These are phyloP conservation scores for Hibiscus tridactylites DNA, from an alignment of 345 rosid species.

Conservation along the genomic window DNA sequence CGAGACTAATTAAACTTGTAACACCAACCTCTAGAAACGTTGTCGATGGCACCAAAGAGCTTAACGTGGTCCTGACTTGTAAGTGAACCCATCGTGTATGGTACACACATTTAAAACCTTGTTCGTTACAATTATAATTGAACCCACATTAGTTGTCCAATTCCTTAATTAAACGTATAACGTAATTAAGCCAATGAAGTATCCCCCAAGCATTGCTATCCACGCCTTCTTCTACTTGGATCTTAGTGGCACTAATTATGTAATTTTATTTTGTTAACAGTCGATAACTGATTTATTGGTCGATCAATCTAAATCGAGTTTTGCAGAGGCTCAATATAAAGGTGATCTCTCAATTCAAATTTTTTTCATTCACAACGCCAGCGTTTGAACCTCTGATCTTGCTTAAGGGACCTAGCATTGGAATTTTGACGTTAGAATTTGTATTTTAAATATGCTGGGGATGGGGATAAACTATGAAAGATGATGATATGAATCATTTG, in stretches of 20 bases:
- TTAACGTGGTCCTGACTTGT: background rate
- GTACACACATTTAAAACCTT: background rate
- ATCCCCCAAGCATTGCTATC: background rate
- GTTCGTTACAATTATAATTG: background rate
- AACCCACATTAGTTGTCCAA: background rate
- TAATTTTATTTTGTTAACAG: too few species aligned
- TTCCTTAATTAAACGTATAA: background rate
- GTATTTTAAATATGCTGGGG: too few species aligned
- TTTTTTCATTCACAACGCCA: too few species aligned
- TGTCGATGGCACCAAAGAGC: background rate
- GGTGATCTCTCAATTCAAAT: too few species aligned
- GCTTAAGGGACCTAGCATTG: too few species aligned
- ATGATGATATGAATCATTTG: background rate
- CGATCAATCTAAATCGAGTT: too few species aligned
- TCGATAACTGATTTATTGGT: too few species aligned
- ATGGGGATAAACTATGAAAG: background rate
- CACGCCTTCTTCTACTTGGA: background rate
- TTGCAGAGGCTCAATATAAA: too few species aligned
- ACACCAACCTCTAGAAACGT: background rate
- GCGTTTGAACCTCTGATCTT: too few species aligned
- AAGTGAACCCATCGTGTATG: background rate
- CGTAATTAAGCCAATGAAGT: background rate
- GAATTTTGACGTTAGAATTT: background rate
- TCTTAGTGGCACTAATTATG: background rate
- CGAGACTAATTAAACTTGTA: too few species aligned